These are phyloP conservation scores for Candida maris DNA, from an alignment of 805 yeast genomes.

Conservation along the genomic window DNA sequence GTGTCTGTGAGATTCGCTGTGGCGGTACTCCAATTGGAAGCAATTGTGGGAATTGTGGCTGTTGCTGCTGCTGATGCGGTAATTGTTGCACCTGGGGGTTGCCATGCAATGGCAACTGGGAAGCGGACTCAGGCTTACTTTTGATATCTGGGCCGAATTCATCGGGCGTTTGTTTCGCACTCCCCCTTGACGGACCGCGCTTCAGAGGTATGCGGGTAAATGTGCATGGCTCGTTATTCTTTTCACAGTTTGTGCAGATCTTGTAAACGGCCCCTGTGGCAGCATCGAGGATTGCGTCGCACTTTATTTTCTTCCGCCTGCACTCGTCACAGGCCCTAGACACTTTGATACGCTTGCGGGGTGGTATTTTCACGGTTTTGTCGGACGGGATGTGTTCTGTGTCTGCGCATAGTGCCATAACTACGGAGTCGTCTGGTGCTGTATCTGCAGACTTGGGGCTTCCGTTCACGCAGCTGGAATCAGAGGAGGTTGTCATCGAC, in stretches of 20 bases:
- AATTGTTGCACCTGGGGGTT: slow-evolving; percentile 8
- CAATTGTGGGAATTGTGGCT: slow-evolving; percentile 9
- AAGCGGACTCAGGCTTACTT: slow-evolving; percentile 34
- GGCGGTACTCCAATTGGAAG: slow-evolving; percentile 9
- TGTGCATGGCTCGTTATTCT: slow-evolving; percentile 57
- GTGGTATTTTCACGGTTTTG: slow-evolving; percentile 16
- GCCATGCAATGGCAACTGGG: slow-evolving; percentile 1
- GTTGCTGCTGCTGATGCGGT: slow-evolving; percentile 5
- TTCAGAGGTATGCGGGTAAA: slow-evolving; percentile 71
- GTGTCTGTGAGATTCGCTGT: slow-evolving; percentile 10
- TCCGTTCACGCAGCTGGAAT: slow-evolving; percentile 2
- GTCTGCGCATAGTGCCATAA: neutral
- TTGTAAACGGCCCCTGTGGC: slow-evolving; percentile 45
- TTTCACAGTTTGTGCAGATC: slow-evolving; percentile 59
- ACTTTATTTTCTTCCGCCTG: slow-evolving; percentile 65
- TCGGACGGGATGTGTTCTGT: neutral
- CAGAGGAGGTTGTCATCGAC: slow-evolving; percentile 7
- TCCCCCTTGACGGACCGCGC: slow-evolving; percentile 78
- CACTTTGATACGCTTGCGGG: slow-evolving; percentile 64
- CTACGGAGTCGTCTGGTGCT: neutral
- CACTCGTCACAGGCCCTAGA: slow-evolving; percentile 83
- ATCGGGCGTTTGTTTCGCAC: slow-evolving; percentile 37
- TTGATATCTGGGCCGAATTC: slow-evolving; percentile 6
- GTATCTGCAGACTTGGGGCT: neutral
- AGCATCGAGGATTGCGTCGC: slow-evolving; percentile 56